Evolutionary conservation across 768 basidiomycete genomes (phyloP).

Genomic region (Vararia minispora): DNA sequence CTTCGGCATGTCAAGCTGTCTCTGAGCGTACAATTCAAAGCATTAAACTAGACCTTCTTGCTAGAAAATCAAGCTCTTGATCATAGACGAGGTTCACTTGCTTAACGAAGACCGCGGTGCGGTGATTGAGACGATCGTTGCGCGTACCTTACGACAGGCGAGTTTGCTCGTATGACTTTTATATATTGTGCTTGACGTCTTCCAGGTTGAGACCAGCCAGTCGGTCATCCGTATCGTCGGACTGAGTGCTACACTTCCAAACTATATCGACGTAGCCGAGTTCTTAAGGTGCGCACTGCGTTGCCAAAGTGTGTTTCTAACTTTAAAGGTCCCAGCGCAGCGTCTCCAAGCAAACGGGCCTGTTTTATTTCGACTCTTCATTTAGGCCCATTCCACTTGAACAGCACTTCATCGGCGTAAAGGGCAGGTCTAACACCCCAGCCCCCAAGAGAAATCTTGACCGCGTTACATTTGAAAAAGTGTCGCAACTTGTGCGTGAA

Average conservation of each 20-base stretch:
- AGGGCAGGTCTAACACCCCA: conserved; percentile 71
- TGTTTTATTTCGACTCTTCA: conserved; percentile 97
- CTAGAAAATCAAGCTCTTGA: conserved; percentile 84
- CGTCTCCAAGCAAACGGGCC: conserved; percentile 73
- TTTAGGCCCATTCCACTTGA: conserved; percentile 95
- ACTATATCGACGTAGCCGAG: conserved; percentile 92
- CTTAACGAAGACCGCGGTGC: conserved; percentile 97
- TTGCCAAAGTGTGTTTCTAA: neutral
- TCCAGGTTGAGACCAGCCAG: conserved; percentile 90
- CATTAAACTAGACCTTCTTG: neutral
- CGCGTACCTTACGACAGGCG: conserved; percentile 85
- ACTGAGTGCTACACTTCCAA: conserved; percentile 91
- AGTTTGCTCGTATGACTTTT: conserved; percentile 3
- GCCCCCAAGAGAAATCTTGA: conserved; percentile 81
- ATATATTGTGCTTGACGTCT: neutral
- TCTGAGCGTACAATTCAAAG: neutral
- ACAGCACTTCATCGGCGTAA: conserved; percentile 92
- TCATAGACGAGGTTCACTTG: conserved; percentile 96
- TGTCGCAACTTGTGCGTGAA: conserved; percentile 72
- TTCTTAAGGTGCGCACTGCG: conserved; percentile 81
- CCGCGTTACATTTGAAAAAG: conserved; percentile 80
- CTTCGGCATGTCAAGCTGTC: conserved; percentile 48
- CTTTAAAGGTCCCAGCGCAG: conserved; percentile 28
- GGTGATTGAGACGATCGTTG: conserved; percentile 96
- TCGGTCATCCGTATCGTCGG: conserved; percentile 94